Percentiles rank a stretch among this genome's conserved stretches.
Conservation (phyloP, 2,329 filamentous ascomycete species). For the Cercospora beticola region DNA sequence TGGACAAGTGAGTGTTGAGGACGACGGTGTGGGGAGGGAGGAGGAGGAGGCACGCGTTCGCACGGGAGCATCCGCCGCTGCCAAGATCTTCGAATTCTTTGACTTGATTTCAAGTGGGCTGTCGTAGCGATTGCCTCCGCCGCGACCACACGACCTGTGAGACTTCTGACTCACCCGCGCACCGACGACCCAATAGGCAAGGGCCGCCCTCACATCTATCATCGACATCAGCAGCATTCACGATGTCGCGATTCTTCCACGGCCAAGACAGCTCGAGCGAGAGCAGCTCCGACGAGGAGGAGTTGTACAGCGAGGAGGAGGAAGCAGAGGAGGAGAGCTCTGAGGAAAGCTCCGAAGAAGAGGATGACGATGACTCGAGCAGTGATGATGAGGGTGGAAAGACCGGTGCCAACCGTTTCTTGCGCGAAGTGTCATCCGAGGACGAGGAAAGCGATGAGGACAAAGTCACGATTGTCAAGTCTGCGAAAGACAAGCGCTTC, state of each 20-base stretch:
- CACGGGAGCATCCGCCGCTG: not conserved
- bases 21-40: not conserved
- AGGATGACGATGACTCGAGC: conserved; percentile 49
- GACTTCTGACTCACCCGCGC: conserved; percentile 11
- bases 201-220: conserved; percentile 15
- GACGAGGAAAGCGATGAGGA: conserved; percentile 82
- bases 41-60: not conserved
- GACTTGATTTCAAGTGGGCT: conserved; percentile 3
- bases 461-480: conserved; percentile 83
- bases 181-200: conserved; percentile 15
- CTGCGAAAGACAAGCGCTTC: conserved; percentile 94
- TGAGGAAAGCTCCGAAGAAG: conserved; percentile 39
- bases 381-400: conserved; percentile 59
- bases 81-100: conserved; percentile 3
- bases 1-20: not conserved
- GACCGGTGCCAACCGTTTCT: conserved; percentile 77
- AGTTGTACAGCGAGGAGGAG: conserved; percentile 81
- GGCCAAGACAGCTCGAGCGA: conserved; percentile 94
- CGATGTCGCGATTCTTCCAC: conserved; percentile 86
- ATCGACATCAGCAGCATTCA: conserved; percentile 13
- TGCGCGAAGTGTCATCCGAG: conserved; percentile 61
- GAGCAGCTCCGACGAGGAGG: conserved; percentile 90
- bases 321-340: conserved; percentile 59
- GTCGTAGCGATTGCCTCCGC: not conserved
- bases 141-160: conserved; percentile 4